These are phyloP conservation scores for Teunomyces tritomae DNA, from an alignment of 805 yeast species.

Conservation along the genomic window DNA sequence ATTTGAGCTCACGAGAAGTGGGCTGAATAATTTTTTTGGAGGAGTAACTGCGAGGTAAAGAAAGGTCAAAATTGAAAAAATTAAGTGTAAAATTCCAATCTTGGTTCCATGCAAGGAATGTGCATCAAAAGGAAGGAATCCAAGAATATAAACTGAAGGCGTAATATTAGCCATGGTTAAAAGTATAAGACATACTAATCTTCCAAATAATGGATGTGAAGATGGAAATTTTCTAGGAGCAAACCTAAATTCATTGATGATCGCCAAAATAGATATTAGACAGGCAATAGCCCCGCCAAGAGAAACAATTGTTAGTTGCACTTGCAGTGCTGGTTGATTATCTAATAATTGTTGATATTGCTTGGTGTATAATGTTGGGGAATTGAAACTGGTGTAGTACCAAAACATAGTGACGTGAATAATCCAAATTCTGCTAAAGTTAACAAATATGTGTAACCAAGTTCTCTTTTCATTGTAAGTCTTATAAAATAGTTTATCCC, in stretches of 20 bases:
- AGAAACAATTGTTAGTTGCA: constrained; percentile 42
- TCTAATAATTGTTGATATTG: constrained; percentile 38
- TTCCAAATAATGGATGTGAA: constrained; percentile 12
- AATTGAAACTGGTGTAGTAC: constrained; percentile 51
- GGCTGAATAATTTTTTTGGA: constrained; percentile 20
- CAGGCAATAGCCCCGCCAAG: constrained; percentile 47
- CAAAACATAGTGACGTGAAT: constrained; percentile 50
- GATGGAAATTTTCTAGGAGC: constrained; percentile 28
- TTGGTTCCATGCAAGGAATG: constrained; percentile 21
- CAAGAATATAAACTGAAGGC: constrained; percentile 30
- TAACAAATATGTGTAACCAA: constrained; percentile 49
- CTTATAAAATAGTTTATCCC: constrained; percentile 44
- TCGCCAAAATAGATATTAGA: constrained; percentile 23
- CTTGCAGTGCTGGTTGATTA: constrained; percentile 46
- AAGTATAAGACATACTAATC: constrained; percentile 14
- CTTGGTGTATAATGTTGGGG: constrained; percentile 48
- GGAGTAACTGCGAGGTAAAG: constrained; percentile 28
- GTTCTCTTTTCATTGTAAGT: constrained; percentile 48
- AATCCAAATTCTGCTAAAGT: constrained; percentile 53
- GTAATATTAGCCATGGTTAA: constrained; percentile 19
- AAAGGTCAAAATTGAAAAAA: constrained; percentile 26
- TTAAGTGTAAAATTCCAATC: constrained; percentile 25
- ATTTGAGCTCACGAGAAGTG: constrained; percentile 3
- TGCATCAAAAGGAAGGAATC: constrained; percentile 22
- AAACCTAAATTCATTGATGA: constrained; percentile 22